These are phyloP conservation scores for Aquilaria sinensis DNA, from an alignment of 345 rosid species.

Conservation along the genomic window DNA sequence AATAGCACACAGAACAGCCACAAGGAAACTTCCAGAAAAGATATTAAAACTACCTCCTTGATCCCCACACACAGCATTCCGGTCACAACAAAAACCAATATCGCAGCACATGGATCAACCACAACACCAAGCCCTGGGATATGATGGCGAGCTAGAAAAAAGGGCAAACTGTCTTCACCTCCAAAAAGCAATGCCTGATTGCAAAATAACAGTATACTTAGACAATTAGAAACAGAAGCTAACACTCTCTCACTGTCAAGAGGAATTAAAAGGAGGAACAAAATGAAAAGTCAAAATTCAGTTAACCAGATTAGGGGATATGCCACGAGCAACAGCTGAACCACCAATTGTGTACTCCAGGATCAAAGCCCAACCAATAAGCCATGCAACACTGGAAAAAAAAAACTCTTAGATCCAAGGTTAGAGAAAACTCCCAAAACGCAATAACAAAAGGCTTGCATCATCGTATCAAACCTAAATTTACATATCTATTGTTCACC, in stretches of 20 bases:
- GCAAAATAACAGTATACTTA: background rate
- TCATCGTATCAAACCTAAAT: background rate
- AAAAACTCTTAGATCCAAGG: background rate
- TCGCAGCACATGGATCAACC: slow-evolving; percentile 85
- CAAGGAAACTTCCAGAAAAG: background rate
- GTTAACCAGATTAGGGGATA: slow-evolving; percentile 64
- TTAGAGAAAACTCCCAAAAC: background rate
- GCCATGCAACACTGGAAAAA: slow-evolving; percentile 64
- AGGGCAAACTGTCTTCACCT: slow-evolving; percentile 63
- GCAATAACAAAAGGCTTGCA: background rate
- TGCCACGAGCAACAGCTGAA: slow-evolving; percentile 83
- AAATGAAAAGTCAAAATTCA: background rate
- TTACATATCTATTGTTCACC: background rate
- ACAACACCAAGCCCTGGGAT: slow-evolving; percentile 70
- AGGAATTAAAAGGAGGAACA: background rate
- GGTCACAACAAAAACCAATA: slow-evolving; percentile 64
- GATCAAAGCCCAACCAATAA: slow-evolving; percentile 83
- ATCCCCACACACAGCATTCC: slow-evolving; percentile 85
- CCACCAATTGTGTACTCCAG: slow-evolving; percentile 90
- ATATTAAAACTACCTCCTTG: slow-evolving; percentile 58
- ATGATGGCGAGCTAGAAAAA: slow-evolving; percentile 58
- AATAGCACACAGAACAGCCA: background rate
- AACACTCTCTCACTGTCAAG: background rate
- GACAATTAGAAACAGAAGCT: background rate
- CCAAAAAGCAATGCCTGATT: slow-evolving; percentile 76